These are phyloP conservation scores for Thraustotheca clavata DNA, from an alignment of 352 stramenopile genomes.

Conservation along the genomic window DNA sequence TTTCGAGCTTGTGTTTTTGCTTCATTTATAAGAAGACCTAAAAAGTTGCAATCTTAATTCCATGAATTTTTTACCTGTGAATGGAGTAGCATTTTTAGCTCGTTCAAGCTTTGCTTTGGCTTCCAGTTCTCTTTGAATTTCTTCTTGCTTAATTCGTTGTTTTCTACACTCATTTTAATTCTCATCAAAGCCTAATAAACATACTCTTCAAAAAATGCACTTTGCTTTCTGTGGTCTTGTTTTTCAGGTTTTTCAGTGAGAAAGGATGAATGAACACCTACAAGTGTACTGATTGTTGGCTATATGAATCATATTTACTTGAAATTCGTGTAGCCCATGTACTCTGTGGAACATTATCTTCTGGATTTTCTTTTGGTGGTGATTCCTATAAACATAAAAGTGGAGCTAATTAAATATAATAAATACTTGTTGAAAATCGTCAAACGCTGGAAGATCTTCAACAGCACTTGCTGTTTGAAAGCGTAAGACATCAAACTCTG, in stretches of 20 bases:
- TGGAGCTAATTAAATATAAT: neutral
- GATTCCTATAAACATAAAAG: neutral
- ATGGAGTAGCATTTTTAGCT: slow-evolving; percentile 36
- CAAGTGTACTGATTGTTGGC: neutral
- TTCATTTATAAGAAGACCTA: slow-evolving; percentile 46
- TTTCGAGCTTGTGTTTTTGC: slow-evolving; percentile 33
- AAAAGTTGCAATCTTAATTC: neutral
- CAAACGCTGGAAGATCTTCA: slow-evolving; percentile 7
- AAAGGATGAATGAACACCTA: neutral
- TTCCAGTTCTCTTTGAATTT: slow-evolving; percentile 24
- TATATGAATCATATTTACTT: neutral
- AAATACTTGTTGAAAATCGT: neutral
- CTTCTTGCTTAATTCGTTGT: slow-evolving; percentile 32
- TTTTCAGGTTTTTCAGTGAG: neutral
- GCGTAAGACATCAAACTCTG: neutral
- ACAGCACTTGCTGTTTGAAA: slow-evolving; percentile 12
- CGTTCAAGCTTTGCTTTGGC: slow-evolving; percentile 32
- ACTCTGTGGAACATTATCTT: neutral
- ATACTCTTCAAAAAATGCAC: slow-evolving; percentile 49
- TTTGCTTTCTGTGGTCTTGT: neutral
- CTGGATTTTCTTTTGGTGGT: neutral
- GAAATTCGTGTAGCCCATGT: slow-evolving; percentile 7
- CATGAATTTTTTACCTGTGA: slow-evolving; percentile 16
- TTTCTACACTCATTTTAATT: slow-evolving; percentile 28
- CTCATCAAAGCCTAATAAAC: neutral